phyloP scores from a whole-genome alignment of 495 filamentous ascomycete species.

The Achaetomiella virescens region DNA sequence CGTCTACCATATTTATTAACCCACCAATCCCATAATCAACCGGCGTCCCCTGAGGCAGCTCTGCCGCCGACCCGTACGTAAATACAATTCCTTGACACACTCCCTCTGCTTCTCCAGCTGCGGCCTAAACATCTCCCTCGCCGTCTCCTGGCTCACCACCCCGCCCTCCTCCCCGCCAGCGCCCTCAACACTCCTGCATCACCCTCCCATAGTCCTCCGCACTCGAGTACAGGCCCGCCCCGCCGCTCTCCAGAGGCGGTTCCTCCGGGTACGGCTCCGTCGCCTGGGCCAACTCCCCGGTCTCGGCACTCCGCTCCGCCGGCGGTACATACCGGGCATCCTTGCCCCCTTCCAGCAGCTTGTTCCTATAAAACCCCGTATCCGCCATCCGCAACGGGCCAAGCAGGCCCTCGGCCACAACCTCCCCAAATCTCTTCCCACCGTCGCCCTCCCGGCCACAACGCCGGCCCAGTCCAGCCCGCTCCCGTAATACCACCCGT shows the following conservation, averaged over 20 bases:
- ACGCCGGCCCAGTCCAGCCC: conserved; percentile 30
- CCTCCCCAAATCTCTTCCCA: conserved; percentile 17
- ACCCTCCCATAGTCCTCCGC: conserved; percentile 46
- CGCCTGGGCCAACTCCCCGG: conserved; percentile 1
- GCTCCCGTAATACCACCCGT: conserved; percentile 29
- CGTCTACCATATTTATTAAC: conserved; percentile 25
- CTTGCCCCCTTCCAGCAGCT: background rate
- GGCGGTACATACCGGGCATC: background rate
- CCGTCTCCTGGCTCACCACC: conserved; percentile 26
- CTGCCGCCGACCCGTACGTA: conserved; percentile 12
- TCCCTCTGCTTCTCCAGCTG: conserved; percentile 33
- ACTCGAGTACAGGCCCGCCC: conserved; percentile 45
- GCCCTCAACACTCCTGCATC: conserved; percentile 40
- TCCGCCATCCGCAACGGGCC: conserved; percentile 19
- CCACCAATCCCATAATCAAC: conserved; percentile 25
- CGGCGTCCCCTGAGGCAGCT: conserved; percentile 14
- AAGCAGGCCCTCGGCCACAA: conserved; percentile 21
- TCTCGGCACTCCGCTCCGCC: conserved; percentile 5
- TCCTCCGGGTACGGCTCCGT: conserved; percentile 8
- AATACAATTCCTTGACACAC: conserved; percentile 3
- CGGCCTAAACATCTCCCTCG: conserved; percentile 47
- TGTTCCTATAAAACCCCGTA: conserved; percentile 13
- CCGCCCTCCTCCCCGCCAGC: background rate
- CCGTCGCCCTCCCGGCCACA: conserved; percentile 21
- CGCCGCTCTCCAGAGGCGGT: conserved; percentile 36